Evolutionary conservation across 2,329 filamentous ascomycete species (phyloP).

Genomic region (Aspergillus proliferans): DNA sequence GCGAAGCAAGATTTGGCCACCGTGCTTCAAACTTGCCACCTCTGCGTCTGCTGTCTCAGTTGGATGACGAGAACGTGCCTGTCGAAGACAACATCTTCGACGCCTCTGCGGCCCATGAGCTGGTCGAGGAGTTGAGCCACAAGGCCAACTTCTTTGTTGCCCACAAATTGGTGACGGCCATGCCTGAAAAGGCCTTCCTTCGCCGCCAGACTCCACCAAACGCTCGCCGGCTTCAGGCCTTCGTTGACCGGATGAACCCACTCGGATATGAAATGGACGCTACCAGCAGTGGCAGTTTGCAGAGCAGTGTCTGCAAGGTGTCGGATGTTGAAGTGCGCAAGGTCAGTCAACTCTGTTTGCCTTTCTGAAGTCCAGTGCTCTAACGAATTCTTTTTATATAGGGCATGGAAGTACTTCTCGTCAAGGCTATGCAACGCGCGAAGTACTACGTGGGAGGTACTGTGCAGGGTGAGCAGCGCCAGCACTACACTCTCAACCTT

Average conservation of each 20-base stretch:
- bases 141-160: conserved; percentile 88
- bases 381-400: conserved; percentile 17
- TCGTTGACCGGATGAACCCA: conserved; percentile 86
- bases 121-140: conserved; percentile 91
- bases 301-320: conserved; percentile 92
- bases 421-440: conserved; percentile 93
- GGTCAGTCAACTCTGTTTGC: conserved; percentile 30
- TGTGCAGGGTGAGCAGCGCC: conserved; percentile 66
- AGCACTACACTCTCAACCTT: conserved; percentile 87
- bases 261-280: conserved; percentile 87
- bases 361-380: not conserved
- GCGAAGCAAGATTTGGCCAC: conserved; percentile 76
- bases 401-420: conserved; percentile 91
- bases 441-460: conserved; percentile 90
- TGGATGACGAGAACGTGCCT: conserved; percentile 96
- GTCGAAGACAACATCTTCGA: conserved; percentile 96
- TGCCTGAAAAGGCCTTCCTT: conserved; percentile 89
- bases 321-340: conserved; percentile 84
- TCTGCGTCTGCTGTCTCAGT: conserved; percentile 81
- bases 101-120: conserved; percentile 78
- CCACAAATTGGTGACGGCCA: conserved; percentile 67
- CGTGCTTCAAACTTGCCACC: conserved; percentile 74
- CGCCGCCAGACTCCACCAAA: conserved; percentile 82
- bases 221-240: conserved; percentile 77
- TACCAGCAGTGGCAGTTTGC: conserved; percentile 79